These are phyloP conservation scores for Talaromyces wortmannii DNA, from an alignment of 495 filamentous ascomycete species.

Conservation along the genomic window DNA sequence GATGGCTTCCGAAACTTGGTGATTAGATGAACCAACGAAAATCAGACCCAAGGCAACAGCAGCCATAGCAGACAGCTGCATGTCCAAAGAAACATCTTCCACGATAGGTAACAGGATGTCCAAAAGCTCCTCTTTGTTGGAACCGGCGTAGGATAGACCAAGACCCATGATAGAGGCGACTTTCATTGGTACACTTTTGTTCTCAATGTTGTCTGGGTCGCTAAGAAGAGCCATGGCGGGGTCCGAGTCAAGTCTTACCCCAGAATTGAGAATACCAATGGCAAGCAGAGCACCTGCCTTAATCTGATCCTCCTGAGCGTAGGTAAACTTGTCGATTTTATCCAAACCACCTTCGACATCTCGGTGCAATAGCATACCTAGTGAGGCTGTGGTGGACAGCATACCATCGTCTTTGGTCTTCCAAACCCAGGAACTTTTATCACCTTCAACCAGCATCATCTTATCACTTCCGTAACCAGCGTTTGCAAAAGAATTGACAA, in stretches of 20 bases:
- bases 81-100: conserved; percentile 69
- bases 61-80: conserved; percentile 96
- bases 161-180: conserved; percentile 91
- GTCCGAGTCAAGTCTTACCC: conserved; percentile 78
- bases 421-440: conserved; percentile 92
- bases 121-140: conserved; percentile 76
- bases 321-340: conserved; percentile 89
- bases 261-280: conserved; percentile 89
- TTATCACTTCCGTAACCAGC: conserved; percentile 93
- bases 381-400: conserved; percentile 89
- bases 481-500: conserved; percentile 96
- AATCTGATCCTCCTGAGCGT: conserved; percentile 74
- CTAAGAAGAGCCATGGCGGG: conserved; percentile 80
- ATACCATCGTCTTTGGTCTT: conserved; percentile 98
- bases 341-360: conserved; percentile 85
- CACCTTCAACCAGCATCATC: conserved; percentile 79
- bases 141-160: conserved; percentile 87
- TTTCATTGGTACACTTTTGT: conserved; percentile 68
- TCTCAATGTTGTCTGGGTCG: conserved; percentile 66
- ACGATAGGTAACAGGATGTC: conserved; percentile 81
- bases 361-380: conserved; percentile 85
- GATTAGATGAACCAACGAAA: conserved; percentile 86
- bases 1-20: conserved; percentile 82
- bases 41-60: conserved; percentile 85
- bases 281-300: conserved; percentile 85